phyloP scores from a whole-genome alignment of 1,139 yeast species.

The Nakaseomyces glabratus region DNA sequence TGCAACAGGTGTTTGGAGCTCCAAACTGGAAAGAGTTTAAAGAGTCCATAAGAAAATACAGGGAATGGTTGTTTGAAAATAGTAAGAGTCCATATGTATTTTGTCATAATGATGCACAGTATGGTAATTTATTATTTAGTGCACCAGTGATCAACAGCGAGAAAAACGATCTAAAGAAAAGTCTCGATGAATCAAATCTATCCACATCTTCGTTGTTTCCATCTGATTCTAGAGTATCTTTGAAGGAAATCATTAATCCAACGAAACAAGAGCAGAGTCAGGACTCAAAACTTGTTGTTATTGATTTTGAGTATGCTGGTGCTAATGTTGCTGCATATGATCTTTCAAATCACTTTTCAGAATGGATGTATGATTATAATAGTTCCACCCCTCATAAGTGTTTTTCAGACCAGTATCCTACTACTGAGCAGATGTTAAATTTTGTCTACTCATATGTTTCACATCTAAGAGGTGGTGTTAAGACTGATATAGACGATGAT shows the following conservation, averaged over 20 bases:
- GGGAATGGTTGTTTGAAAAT: constrained; percentile 49
- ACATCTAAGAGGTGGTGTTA: constrained; percentile 20
- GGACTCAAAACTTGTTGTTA: constrained; percentile 78
- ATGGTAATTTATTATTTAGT: constrained; percentile 69
- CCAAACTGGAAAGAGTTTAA: constrained; percentile 45
- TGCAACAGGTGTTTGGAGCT: constrained; percentile 41
- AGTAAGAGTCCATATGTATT: constrained; percentile 54
- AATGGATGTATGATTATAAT: constrained; percentile 95
- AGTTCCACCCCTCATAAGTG: constrained; percentile 45
- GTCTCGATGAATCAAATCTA: constrained; percentile 15
- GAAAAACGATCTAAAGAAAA: constrained; percentile 12
- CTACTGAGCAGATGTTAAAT: constrained; percentile 55
- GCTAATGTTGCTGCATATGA: constrained; percentile 89
- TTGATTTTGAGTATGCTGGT: constrained; percentile 93
- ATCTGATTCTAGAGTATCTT: constrained; percentile 28
- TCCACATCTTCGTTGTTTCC: constrained; percentile 25
- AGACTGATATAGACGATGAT: constrained; percentile 40
- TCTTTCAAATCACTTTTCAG: constrained; percentile 79
- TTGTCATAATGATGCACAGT: constrained; percentile 94
- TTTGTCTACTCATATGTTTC: constrained; percentile 64
- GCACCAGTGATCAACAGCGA: constrained; percentile 26
- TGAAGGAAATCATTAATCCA: constrained; percentile 33
- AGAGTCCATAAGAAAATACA: constrained; percentile 41
- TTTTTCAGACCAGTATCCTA: constrained; percentile 56
- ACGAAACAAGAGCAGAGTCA: constrained; percentile 36